Evolutionary conservation across 495 filamentous ascomycete genomes (phyloP), one percentile per base, ranked within the genome.

Genomic region (Hyaloscypha variabilis): DNA sequence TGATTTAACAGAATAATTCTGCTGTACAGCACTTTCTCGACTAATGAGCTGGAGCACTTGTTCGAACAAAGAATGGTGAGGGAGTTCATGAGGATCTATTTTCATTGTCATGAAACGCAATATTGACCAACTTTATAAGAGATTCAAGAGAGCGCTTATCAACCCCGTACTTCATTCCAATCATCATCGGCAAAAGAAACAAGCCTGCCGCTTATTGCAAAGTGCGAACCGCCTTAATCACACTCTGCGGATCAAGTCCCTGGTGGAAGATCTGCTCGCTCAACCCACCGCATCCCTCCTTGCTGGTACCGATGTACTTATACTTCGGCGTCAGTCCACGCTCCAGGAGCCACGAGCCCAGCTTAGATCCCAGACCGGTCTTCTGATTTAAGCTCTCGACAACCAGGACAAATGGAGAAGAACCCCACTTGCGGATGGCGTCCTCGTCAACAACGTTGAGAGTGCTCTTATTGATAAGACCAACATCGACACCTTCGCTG

Each of bases 221-320:
- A 25, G 25, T 55, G 28, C 66, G 39, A 31, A 67, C 49, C 29
- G 61, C 60, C 66, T 67, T 67, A 3, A 68, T 58, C 6, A 68
- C 58, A 52, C 62, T 65, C 34, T 68, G 62, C 8, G 66, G 66
- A 39, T 65, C 66, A 1, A 68, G 29, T 11, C 66, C 66, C 39
- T 68, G 66, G 29, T 65, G 62, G 62, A 64, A 64, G 26, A 68
- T 68, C 62, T 68, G 66, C 52, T 68, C 66, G 31, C 62, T 50
- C 58, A 68, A 62, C 0, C 66, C 66, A 65, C 66, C 66, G 64
- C 62, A 61, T 62, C 66, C 66, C 53, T 68, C 66, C 55, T 68
- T 68, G 24, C 51, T 57, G 23, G 66, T 62, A 5, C 66, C 66
- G 46, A 68, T 58, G 26, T 64, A 64, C 57, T 68, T 68, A 56